Conservation (phyloP, 441 rosid species). For the Pelargonium australe region DNA sequence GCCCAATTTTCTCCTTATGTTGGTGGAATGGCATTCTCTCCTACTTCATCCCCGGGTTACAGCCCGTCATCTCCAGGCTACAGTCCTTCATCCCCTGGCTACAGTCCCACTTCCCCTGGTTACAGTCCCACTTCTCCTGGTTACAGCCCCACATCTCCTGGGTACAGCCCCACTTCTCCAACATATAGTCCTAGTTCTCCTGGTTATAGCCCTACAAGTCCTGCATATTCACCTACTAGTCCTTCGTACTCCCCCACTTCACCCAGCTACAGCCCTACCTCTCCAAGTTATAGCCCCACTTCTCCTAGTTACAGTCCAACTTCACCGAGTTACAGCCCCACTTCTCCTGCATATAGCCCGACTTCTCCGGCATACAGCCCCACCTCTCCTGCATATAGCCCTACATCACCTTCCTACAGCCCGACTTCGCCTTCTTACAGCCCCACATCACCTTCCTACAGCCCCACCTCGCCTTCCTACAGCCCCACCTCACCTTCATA, state of each 20-base stretch:
- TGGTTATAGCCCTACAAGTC: conserved; percentile 46
- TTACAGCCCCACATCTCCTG: conserved; percentile 51
- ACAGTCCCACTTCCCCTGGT: conserved; percentile 69
- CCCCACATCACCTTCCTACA: conserved; percentile 51
- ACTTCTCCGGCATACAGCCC: conserved; percentile 60
- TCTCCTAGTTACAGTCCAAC: conserved; percentile 63
- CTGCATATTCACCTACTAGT: conserved; percentile 58
- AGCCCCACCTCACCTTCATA: conserved; percentile 70
- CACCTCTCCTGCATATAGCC: conserved; percentile 65
- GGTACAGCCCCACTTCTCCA: conserved; percentile 48
- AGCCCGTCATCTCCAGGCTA: conserved; percentile 64
- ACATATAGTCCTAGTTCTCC: conserved; percentile 36
- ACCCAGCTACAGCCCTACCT: conserved; percentile 34
- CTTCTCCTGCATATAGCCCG: conserved; percentile 77
- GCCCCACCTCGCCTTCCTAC: conserved; percentile 63
- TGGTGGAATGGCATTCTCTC: conserved; percentile 82
- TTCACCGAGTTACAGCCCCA: conserved; percentile 64
- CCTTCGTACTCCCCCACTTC: conserved; percentile 78
- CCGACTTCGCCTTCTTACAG: conserved; percentile 65
- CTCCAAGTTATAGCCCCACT: conserved; percentile 61
- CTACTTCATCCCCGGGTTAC: conserved; percentile 78
- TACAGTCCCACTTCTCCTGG: conserved; percentile 38
- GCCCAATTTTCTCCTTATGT: conserved; percentile 88
- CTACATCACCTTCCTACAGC: conserved; percentile 57
- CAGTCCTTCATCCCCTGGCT: conserved; percentile 79